Evolutionary conservation across 2,329 filamentous ascomycete species (phyloP).

Genomic region (Trichoderma sp.): DNA sequence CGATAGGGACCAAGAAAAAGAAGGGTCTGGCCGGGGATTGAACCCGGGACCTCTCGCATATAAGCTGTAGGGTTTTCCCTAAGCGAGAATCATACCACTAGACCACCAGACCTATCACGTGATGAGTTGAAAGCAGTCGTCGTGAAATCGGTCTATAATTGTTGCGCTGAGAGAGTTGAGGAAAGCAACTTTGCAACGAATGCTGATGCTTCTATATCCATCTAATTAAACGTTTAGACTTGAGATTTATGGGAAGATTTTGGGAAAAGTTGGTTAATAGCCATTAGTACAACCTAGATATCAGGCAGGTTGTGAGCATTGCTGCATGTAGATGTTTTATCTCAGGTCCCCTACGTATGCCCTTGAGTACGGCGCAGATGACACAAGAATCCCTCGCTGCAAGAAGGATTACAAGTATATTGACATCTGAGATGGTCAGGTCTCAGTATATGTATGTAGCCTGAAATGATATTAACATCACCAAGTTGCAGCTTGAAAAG

Average conservation of each 20-base stretch:
- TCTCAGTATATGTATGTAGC: background rate
- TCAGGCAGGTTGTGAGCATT: background rate
- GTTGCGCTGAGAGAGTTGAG: background rate
- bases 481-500: background rate
- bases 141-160: background rate
- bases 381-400: background rate
- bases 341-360: background rate
- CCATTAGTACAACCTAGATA: background rate
- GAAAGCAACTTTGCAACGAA: background rate
- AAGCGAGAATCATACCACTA: slow-evolving; percentile 72
- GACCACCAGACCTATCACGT: slow-evolving; percentile 19
- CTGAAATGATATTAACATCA: background rate
- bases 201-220: background rate
- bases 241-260: background rate
- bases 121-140: background rate
- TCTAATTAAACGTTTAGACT: background rate
- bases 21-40: slow-evolving; percentile 48
- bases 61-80: slow-evolving; percentile 50
- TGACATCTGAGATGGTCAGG: background rate
- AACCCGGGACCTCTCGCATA: slow-evolving; percentile 50
- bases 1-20: slow-evolving; percentile 27
- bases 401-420: background rate
- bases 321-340: background rate
- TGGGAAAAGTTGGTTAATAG: fast-evolving
- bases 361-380: background rate